These are phyloP conservation scores for Vitis riparia DNA, from an alignment of 164 flowering plant genomes.

Conservation along the genomic window DNA sequence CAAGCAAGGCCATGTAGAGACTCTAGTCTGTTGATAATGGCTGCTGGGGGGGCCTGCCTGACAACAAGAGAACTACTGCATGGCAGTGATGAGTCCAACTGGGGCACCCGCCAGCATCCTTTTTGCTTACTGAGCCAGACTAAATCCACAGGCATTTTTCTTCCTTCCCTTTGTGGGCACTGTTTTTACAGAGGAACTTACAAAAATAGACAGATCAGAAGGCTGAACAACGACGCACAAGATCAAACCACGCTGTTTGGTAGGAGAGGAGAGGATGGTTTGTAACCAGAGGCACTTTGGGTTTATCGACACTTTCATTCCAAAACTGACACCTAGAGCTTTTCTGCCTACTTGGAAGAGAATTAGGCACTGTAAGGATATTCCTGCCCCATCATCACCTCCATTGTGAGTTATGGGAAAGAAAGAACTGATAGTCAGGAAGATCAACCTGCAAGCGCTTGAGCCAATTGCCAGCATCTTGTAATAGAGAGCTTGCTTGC, in stretches of 20 bases:
- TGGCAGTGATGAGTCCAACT: no score
- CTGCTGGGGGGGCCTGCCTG: no score
- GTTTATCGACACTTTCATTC: background rate
- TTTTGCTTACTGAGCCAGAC: no score
- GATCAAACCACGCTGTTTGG: background rate
- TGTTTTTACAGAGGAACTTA: background rate
- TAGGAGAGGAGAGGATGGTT: background rate
- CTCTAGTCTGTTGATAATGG: no score
- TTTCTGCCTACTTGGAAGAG: no score
- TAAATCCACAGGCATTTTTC: background rate
- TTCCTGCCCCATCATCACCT: constrained; percentile 22
- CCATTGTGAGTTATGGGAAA: constrained; percentile 36
- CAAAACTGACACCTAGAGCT: background rate
- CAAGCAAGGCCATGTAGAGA: no score
- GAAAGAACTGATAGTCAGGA: constrained; percentile 66
- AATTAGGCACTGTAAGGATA: constrained; percentile 3
- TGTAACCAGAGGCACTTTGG: background rate
- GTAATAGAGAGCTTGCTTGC: constrained; percentile 41
- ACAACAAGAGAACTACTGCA: no score
- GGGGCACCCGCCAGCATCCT: no score
- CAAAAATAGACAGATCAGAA: background rate
- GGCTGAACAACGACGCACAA: background rate
- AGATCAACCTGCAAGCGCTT: constrained; percentile 46
- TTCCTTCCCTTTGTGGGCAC: background rate
- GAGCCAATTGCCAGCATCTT: constrained; percentile 67